Base-by-base conservation (phyloP, 129 eudicot genomes). In the Centella asiatica region DNA sequence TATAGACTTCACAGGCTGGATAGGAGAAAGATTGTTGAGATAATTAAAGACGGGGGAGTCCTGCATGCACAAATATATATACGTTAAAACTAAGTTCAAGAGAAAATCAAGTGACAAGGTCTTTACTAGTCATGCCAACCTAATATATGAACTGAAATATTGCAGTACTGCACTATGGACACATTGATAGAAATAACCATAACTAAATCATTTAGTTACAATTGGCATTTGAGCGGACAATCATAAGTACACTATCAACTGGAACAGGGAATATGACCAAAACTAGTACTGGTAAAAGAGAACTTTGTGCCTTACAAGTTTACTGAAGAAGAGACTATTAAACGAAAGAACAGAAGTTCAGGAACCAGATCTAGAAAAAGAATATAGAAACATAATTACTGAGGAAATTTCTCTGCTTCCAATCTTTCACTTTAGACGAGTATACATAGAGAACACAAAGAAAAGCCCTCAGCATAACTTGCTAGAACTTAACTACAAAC, bases 11-110 rank as follows among this genome's bases (percentile, higher is more conserved):
- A 82, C 88, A 1, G 85, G 86, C 68, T 80, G 76, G 33, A 93
- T 85, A 2, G 99, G 99, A 36, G 99, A 93, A 68, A 93, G 92
- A 57, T 61, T 93, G 83, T 83, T 93, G 83, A 93, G 80, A 68
- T 85, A 88, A 60, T 78, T 85, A 22, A 83, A 93, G 53, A 93
- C 89, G 1, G 99, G 99, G 6, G 99, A 93, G 18, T 93, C 95
- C 99, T 93, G 96, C 85, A 76, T 8, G 19, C 24, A 6, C n/a
- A 34, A 57, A 34, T 15, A 0, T 11, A 42, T 12, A 2, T 42
- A 42, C 15, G n/a, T 42, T 11, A 42, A n/a, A 42, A 12, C 11
- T 11, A 33, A 58, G 19, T 58, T 4, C n/a, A 34, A 20, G 19
- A 58, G 45, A 1, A 33, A 0, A 1, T 6, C 24, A 57, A 34